phyloP scores from a whole-genome alignment of 805 yeast genomes.

The Wickerhamomyces chaumierensis region DNA sequence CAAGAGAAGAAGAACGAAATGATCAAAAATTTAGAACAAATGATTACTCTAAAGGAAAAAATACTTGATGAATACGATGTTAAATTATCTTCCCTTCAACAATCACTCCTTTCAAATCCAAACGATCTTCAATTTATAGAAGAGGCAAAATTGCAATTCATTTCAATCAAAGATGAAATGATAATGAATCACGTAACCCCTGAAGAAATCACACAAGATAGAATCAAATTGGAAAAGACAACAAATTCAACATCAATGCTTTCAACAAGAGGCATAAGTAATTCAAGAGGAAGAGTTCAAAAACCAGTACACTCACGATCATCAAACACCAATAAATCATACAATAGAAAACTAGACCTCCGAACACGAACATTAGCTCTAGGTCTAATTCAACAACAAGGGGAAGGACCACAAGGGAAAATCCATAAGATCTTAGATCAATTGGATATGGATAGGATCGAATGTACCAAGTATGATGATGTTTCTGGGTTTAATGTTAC shows the following conservation, averaged over 20 bases:
- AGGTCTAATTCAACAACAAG: too few relatives aligned
- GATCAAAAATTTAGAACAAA: conserved; percentile 21
- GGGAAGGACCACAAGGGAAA: not conserved
- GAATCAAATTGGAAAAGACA: conserved; percentile 1
- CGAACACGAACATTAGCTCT: not conserved
- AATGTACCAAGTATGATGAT: not conserved
- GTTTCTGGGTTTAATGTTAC: not conserved
- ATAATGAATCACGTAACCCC: conserved; percentile 12
- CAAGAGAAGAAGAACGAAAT: conserved; percentile 22
- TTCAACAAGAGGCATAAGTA: not conserved
- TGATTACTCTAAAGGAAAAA: conserved; percentile 23
- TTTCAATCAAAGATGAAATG: conserved; percentile 11
- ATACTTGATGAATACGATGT: conserved; percentile 24
- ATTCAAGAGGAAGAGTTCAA: not conserved
- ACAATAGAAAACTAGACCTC: not conserved
- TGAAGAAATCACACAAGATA: conserved; percentile 12
- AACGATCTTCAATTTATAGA: conserved; percentile 1
- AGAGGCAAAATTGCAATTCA: conserved; percentile 3
- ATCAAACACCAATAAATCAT: not conserved
- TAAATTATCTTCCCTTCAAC: conserved; percentile 14
- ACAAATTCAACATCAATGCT: not conserved
- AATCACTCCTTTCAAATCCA: conserved; percentile 9
- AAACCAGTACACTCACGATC: not conserved
- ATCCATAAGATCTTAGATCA: not conserved
- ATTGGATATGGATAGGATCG: not conserved